Evolutionary conservation across 1,284 basidiomycete species (phyloP), one percentile per base, ranked within the genome.

Genomic region (Wolfiporia cocos): DNA sequence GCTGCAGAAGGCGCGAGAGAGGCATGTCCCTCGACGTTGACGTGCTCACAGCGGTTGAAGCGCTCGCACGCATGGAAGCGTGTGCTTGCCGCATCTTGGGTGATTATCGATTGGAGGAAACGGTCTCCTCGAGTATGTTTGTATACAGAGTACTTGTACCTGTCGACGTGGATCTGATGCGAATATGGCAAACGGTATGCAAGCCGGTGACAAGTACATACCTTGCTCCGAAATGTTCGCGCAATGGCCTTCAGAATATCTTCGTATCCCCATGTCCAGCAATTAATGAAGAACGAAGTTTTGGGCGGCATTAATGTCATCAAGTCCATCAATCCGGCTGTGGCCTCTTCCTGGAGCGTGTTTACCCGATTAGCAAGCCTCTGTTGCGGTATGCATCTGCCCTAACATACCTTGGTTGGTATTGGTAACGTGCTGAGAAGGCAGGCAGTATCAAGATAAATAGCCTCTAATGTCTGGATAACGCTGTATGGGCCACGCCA

Each of bases 251-350:
- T 89, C 22, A 93, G 67, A 14, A 92, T 67, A 34, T 92, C 86
- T 60, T 93, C 90, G 57, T 91, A 92, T 1, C 94, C 93, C 81
- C 87, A 92, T 0, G 92, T 96, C 93, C 94, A 97, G 0, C 76
- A 62, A 52, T 97, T 92, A 48, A 97, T 72, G 65, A 90, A 97
- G 65, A 97, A 95, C 37, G 77, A 69, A 0, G 82, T 84, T 4
- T 71, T 67, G 0, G 66, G 46, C 0, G 91, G 86, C 49, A 82
- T 88, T 7, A 78, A 54, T 4, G 68, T 66, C 63, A 95, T 84
- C 1, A 92, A 68, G 7, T 76, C 62, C 17, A 92, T 61, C 3
- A 94, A 65, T 4, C 81, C 86, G 21, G 66, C 53, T 0, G 82
- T 76, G 0, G 89, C 89, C 22, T 75, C 68, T 26, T 73, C 70